phyloP scores from a whole-genome alignment of 371 early-diverging fungal genomes.

The Apophysomyces ossiformis region DNA sequence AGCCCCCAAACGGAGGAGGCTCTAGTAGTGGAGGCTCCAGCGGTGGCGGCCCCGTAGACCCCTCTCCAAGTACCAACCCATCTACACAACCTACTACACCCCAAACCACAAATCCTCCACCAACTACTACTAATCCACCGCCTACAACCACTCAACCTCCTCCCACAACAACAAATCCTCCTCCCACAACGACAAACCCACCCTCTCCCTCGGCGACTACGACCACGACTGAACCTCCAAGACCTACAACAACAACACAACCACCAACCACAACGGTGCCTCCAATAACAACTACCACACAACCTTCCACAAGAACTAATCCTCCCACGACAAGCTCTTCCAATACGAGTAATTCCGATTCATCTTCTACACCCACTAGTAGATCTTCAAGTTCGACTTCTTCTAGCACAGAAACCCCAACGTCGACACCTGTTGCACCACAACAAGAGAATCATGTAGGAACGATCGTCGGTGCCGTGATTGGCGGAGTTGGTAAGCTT shows the following conservation, averaged over 20 bases:
- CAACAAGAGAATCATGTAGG: slow-evolving; percentile 20
- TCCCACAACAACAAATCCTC: slow-evolving; percentile 13
- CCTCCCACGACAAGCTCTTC: slow-evolving; percentile 1
- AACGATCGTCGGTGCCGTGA: slow-evolving; percentile 40
- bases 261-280: slow-evolving; percentile 5
- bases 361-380: neutral
- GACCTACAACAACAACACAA: slow-evolving; percentile 8
- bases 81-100: neutral
- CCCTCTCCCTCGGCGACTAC: slow-evolving; percentile 13
- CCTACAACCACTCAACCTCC: slow-evolving; percentile 11
- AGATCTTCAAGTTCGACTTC: slow-evolving; percentile 10
- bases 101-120: slow-evolving; percentile 12
- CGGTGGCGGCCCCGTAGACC: neutral
- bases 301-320: neutral
- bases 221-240: slow-evolving; percentile 11
- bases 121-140: slow-evolving; percentile 17
- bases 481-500: slow-evolving; percentile 48
- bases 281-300: slow-evolving; percentile 10
- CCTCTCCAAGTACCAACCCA: neutral
- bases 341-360: neutral
- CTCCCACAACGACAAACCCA: slow-evolving; percentile 16
- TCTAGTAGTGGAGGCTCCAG: neutral
- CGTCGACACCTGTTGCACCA: neutral
- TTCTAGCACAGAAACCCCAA: slow-evolving; percentile 1
- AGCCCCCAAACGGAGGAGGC: neutral